Evolutionary conservation across 176 grass and related monocot genomes (phyloP).

Genomic region (Aegilops longissima): DNA sequence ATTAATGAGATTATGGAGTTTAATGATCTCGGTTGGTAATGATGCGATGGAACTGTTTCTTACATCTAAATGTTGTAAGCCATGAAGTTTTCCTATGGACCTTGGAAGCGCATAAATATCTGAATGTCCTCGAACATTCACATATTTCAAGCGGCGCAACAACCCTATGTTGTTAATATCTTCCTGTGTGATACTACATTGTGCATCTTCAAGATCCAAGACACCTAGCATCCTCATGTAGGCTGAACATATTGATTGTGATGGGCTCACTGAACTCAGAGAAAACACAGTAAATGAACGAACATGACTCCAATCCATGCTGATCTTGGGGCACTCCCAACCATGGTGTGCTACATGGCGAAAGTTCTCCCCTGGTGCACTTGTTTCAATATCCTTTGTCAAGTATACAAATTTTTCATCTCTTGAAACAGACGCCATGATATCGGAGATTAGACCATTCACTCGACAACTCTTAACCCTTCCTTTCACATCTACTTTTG

Average conservation of each 20-base stretch:
- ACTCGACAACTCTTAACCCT: not conserved
- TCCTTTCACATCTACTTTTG: not conserved
- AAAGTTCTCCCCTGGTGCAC: too few relatives aligned
- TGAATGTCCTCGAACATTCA: not conserved
- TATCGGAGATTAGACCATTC: conserved; percentile 6
- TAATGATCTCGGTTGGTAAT: not conserved
- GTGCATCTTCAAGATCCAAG: not conserved
- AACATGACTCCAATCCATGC: too few relatives aligned
- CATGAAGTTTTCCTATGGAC: conserved; percentile 7
- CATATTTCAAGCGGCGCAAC: not conserved
- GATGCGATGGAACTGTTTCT: not conserved
- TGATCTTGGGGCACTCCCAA: too few relatives aligned
- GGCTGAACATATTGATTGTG: too few relatives aligned
- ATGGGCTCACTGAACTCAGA: too few relatives aligned
- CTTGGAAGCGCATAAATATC: not conserved
- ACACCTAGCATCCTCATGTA: not conserved
- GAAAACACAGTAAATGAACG: too few relatives aligned
- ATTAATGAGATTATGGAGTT: not conserved
- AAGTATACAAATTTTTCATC: too few relatives aligned
- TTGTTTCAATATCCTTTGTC: too few relatives aligned
- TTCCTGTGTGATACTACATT: not conserved
- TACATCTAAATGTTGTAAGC: not conserved
- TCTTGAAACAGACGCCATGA: not conserved
- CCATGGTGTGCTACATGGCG: too few relatives aligned
- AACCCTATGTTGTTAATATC: not conserved